Evolutionary conservation across 2,329 filamentous ascomycete genomes (phyloP), one percentile per base, ranked within the genome.

Genomic region (Pseudogymnoascus sp.): DNA sequence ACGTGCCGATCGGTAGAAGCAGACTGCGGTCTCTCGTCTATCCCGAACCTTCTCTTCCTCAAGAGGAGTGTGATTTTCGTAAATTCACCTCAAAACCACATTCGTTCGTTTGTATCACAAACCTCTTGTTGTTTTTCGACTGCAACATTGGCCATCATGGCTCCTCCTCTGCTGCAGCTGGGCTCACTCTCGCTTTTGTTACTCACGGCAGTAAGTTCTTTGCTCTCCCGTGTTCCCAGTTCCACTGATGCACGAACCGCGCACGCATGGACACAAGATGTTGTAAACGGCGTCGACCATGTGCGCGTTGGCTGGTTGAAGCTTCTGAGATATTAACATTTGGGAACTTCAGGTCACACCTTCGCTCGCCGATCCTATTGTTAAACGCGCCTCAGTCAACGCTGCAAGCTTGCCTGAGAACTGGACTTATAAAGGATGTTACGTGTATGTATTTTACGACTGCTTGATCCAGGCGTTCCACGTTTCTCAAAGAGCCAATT

Each of bases 361-460:
- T 59, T 37, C 35, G 31, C 55, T 59, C 55, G 31, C 35, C 55
- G 21, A 18, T 18, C 18, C 18, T 18, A 18, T 18, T 18, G 18
- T 18, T 18, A 18, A 18, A 18, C 18, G 18, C 18, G 21, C 58
- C 10, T 29, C 58, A 40, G 35, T 60, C 36, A 18, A 60, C n/a
- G 15, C 15, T 2, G 31, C 58, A 3, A 21, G 21, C 9, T 27
- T 58, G 31, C 55, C 55, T 8, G 15, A 1, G 2, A 37, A 37
- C 29, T 58, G 55, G 55, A 5, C 29, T 6, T 58, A 58, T 10
- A 58, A 58, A 36, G 55, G 55, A 37, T 58, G 55, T 58, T 58
- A 58, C 35, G 55, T 58, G 55, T 58, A 58, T 9, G 55, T 58
- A n/a, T 37, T 58, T 13, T 21, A 4, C 27, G 6, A 18, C 45